Evolutionary conservation across 495 filamentous ascomycete species (phyloP), one percentile per base, ranked within the genome.

Genomic region (Aspergillus hancockii): DNA sequence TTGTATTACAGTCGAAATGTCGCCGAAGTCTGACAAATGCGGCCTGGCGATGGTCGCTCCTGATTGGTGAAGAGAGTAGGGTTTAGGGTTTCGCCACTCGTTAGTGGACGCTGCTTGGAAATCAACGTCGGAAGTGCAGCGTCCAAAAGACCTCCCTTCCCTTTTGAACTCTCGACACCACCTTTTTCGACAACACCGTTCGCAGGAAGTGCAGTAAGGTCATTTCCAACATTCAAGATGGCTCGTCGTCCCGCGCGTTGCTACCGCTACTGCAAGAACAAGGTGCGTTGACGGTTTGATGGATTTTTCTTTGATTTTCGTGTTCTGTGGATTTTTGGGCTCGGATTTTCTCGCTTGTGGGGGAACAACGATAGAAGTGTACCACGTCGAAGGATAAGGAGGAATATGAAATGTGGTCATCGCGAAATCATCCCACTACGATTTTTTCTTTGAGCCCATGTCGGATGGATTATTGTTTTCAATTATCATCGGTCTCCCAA

Each of bases 191-290:
- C 74, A 75, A 68, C 64, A 64, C 62, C 66, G 76, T 80, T 81
- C 75, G 75, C 78, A 81, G 68, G 77, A 80, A 81, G 75, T 76
- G 76, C 77, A 82, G 69, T 77, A 69, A 72, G 74, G 76, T 75
- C 75, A 76, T 72, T 76, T 75, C 77, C 81, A 86, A 75, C 82
- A 81, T 79, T 87, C 87, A 90, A 86, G 80, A 98, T 98, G 94
- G 94, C 94, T 74, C 90, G 94, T 77, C 90, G 94, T 85, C 94
- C 94, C 69, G 94, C 94, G 67, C 86, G 95, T 82, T 98, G 94
- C 82, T 98, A 98, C 88, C 92, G 94, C 79, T 98, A 98, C 88
- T 98, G 94, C 91, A 98, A 98, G 91, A 97, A 97, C 89, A 97
- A 97, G 93, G 91, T 94, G 76, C 79, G 88, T 84, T 60, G 59